Evolutionary conservation across 108 stramenopile species (phyloP).

Genomic region (Cyclotella atomus): DNA sequence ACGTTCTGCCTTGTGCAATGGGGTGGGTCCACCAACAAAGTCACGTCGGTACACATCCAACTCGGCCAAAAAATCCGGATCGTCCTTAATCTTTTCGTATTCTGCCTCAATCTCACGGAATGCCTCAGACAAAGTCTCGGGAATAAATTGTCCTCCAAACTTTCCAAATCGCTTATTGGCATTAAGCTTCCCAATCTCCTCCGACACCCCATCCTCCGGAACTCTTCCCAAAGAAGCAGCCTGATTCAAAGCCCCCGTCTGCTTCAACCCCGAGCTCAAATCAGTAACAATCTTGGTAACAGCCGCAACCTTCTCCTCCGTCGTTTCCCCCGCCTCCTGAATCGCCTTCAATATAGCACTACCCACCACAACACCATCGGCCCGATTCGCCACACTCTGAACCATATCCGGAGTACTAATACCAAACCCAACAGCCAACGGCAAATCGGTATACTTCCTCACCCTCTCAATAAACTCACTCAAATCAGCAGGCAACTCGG

Average conservation of each 20-base stretch:
- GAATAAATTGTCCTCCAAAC: slow-evolving; percentile 98
- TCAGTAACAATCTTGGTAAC: slow-evolving; percentile 76
- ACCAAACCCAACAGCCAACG: slow-evolving; percentile 97
- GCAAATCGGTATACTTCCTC: slow-evolving; percentile 86
- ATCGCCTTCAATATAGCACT: slow-evolving; percentile 94
- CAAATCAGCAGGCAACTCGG: slow-evolving; percentile 84
- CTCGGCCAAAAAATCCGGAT: slow-evolving; percentile 94
- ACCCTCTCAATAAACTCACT: slow-evolving; percentile 91
- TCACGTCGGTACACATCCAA: slow-evolving; percentile 88
- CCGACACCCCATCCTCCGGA: slow-evolving; percentile 56
- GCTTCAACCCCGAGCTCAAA: slow-evolving; percentile 69
- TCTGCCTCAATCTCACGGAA: slow-evolving; percentile 93
- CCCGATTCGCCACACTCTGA: slow-evolving; percentile 87
- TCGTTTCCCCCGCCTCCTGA: slow-evolving; percentile 76
- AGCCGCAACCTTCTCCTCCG: slow-evolving; percentile 79
- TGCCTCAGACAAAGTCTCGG: slow-evolving; percentile 95
- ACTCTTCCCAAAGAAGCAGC: slow-evolving; percentile 75
- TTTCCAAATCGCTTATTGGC: slow-evolving; percentile 81
- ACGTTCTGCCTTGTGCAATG: slow-evolving; percentile 92
- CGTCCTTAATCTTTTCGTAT: slow-evolving; percentile 85
- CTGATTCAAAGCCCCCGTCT: slow-evolving; percentile 71
- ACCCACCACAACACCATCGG: slow-evolving; percentile 97
- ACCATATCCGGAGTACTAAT: slow-evolving; percentile 93
- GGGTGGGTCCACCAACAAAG: slow-evolving; percentile 95
- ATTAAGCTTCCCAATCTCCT: slow-evolving; percentile 44